phyloP scores from a whole-genome alignment of 1,284 basidiomycete species.

The Puccinia polysora region DNA sequence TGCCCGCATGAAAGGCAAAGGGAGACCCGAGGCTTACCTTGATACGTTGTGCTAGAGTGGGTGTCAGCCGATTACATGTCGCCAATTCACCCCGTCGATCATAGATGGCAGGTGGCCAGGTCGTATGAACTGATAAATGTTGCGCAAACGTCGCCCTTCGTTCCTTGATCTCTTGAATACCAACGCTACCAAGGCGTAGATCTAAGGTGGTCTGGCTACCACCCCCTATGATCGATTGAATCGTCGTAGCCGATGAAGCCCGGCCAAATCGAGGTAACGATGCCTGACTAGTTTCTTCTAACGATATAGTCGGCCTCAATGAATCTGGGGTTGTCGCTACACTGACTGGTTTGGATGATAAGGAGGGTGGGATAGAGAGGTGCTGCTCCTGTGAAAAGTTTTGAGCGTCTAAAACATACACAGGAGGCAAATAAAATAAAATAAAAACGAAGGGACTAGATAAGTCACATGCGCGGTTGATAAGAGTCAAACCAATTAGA shows the following conservation, averaged over 20 bases:
- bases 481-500: neutral
- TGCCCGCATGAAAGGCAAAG: no score
- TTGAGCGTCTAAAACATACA: conserved; percentile 22
- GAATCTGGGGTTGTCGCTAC: conserved; percentile 2
- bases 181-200: no score
- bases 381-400: conserved; percentile 25
- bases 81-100: conserved; percentile 91
- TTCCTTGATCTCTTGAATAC: conserved; percentile 5
- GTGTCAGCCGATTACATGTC: conserved; percentile 92
- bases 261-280: no score
- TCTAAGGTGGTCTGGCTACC: no score
- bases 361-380: neutral
- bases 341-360: neutral
- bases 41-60: conserved; percentile 85
- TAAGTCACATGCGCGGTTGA: neutral
- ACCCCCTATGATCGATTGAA: no score
- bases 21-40: conserved; percentile 56
- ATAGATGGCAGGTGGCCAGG: conserved; percentile 83
- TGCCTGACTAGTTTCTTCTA: neutral
- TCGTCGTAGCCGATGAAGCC: no score
- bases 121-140: conserved; percentile 89
- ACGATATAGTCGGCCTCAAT: neutral
- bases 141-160: conserved; percentile 70
- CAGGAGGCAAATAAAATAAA: no score
- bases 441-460: neutral